Base-by-base conservation (phyloP, 2,329 filamentous ascomycete species). In the Akanthomyces uredinophilus region DNA sequence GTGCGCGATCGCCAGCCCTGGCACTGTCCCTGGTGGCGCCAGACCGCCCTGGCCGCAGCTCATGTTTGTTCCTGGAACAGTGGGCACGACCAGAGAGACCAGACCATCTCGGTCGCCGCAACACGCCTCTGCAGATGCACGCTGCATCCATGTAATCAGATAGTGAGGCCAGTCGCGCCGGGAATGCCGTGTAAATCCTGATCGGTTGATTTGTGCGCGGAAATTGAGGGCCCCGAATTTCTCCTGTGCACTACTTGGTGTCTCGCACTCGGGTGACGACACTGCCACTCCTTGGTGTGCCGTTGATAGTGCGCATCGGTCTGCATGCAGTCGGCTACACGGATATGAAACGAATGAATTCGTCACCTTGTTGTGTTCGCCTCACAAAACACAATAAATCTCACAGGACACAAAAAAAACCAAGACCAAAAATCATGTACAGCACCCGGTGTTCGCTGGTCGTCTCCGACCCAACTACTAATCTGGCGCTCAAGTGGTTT, bases 391-490 rank as follows among this genome's bases (percentile, higher is more conserved):
- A 39, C 32, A 13, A 6, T 16, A 56, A 35, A 27, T 5, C 29
- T 20, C 7, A 4, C 27, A 41, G 14, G n/a, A 13, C 35, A 56
- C 24, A 43, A 11, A 2, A 37, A 47, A 57, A 57, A 22, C 3
- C 7, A 14, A 22, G 29, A 43, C 46, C 59, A 56, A 62, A 55
- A 35, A 37, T 4, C 20, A 61, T 44, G 44, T 56, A 56, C 60
- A 62, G 27, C 60, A 62, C 43, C 60, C 44, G 60, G 60, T 62
- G 60, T 56, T 56, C 51, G 60, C 60, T 61, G 60, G 52, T 56
- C 60, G 60, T 61, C 27, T 29, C 27, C 27, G 27, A 29, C 27
- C 27, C 27, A 29, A 29, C 27, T 29, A 29, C 27, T 29, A 56
- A 61, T 61, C 60, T 61, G 60, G 51, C 60, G 60, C 51, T 61